Conservation (phyloP, 495 filamentous ascomycete genomes). For the Glonium stellatum region DNA sequence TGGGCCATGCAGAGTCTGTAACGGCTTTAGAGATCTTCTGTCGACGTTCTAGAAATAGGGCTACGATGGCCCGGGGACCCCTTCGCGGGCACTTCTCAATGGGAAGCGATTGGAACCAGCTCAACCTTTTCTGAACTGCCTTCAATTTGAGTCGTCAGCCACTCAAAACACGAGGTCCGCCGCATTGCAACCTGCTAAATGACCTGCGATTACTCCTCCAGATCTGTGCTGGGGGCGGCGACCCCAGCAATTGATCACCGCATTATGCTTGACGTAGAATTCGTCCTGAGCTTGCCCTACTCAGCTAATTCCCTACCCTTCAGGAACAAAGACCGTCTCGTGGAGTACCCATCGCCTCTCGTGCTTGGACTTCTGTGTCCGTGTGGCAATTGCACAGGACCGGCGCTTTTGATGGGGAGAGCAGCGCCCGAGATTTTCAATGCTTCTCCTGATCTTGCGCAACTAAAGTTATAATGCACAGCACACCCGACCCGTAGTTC, state of each 20-base stretch:
- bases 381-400: constrained; percentile 34
- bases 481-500: constrained; percentile 21
- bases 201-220: constrained; percentile 27
- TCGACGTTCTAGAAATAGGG: constrained; percentile 30
- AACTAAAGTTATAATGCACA: constrained; percentile 30
- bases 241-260: constrained; percentile 33
- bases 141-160: constrained; percentile 30
- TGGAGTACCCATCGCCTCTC: constrained; percentile 24
- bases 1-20: constrained; percentile 26
- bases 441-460: constrained; percentile 30
- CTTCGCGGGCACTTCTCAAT: constrained; percentile 9
- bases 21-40: constrained; percentile 31
- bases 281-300: constrained; percentile 32
- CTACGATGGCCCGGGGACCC: constrained; percentile 16
- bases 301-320: constrained; percentile 31
- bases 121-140: constrained; percentile 17
- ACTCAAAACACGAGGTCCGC: constrained; percentile 28
- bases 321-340: constrained; percentile 36
- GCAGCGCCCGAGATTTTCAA: constrained; percentile 26
- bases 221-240: constrained; percentile 26
- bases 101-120: constrained; percentile 24
- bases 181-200: constrained; percentile 29
- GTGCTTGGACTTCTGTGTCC: constrained; percentile 29
- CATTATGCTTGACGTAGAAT: constrained; percentile 37
- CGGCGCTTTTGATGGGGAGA: constrained; percentile 23